A percentile compares a stretch with the other conserved stretches of the same genome.
Conservation (phyloP, 2,329 filamentous ascomycete species). For the Domatiomyces catenatus region DNA sequence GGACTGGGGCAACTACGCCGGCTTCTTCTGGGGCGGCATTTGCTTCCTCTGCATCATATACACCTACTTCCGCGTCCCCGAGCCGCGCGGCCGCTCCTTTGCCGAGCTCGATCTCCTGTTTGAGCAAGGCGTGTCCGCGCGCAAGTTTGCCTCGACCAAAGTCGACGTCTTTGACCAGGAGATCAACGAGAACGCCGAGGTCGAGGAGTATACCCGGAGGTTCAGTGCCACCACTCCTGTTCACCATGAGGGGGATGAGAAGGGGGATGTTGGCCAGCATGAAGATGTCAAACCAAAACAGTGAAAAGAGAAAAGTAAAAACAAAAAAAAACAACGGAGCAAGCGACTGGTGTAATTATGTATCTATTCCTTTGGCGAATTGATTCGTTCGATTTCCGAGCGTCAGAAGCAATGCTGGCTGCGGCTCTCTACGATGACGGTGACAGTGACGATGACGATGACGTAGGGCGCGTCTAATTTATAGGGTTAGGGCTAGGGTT, state of each 20-base stretch:
- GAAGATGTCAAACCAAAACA: background rate
- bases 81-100: conserved; percentile 65
- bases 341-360: too few species aligned
- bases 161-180: conserved; percentile 40
- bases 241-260: background rate
- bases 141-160: conserved; percentile 50
- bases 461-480: background rate
- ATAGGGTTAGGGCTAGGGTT: background rate
- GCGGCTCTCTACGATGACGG: too few species aligned
- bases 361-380: background rate
- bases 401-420: too few species aligned
- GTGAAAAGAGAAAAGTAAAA: background rate
- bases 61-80: conserved; percentile 65
- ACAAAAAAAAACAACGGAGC: too few species aligned
- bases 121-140: conserved; percentile 53
- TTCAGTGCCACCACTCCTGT: background rate
- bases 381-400: background rate
- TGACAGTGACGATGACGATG: background rate
- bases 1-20: conserved; percentile 76
- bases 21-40: conserved; percentile 76
- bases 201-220: conserved; percentile 5
- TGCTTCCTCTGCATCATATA: conserved; percentile 71
- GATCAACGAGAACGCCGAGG: conserved; percentile 8
- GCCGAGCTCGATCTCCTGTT: conserved; percentile 78
- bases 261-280: background rate